Evolutionary conservation across 2,329 filamentous ascomycete genomes (phyloP).

Genomic region (Botryotinia calthae): DNA sequence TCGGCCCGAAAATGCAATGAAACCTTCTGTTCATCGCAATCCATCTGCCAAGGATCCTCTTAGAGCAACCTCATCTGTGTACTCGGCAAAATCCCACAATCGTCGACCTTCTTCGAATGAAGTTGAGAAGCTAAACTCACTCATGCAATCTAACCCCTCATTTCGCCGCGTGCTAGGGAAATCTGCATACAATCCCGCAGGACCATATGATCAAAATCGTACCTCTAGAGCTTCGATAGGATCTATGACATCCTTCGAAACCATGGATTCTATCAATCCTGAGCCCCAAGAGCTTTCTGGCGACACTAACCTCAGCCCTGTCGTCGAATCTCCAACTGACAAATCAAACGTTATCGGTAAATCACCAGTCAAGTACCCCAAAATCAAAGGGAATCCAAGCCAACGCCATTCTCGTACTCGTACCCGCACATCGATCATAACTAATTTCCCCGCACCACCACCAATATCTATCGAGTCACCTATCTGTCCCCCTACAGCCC

Average conservation of each 20-base stretch:
- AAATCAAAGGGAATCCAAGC: conserved; percentile 25
- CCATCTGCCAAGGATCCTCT: conserved; percentile 1
- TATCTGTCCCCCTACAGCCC: neutral
- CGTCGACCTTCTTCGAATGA: conserved; percentile 13
- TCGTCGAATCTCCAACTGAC: conserved; percentile 35
- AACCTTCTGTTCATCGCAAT: neutral
- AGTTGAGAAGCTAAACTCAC: conserved; percentile 13
- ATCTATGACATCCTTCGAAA: conserved; percentile 28
- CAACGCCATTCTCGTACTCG: conserved; percentile 18
- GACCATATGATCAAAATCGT: conserved; percentile 31
- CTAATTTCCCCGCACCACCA: conserved; percentile 26
- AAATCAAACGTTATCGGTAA: conserved; percentile 24
- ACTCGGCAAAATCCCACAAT: conserved; percentile 1
- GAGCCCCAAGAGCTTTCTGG: conserved; percentile 14
- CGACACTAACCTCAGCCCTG: conserved; percentile 33
- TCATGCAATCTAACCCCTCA: conserved; percentile 19
- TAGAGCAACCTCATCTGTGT: conserved; percentile 12
- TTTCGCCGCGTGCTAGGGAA: conserved; percentile 13
- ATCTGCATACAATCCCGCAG: conserved; percentile 26
- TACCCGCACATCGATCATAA: conserved; percentile 1
- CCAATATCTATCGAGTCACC: conserved; percentile 27
- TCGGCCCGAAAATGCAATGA: conserved; percentile 10
- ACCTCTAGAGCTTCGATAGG: conserved; percentile 10
- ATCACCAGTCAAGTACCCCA: conserved; percentile 34
- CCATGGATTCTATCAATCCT: conserved; percentile 20